Percentiles rank a stretch among this genome's conserved stretches.
Conservation (phyloP, 768 basidiomycete species). For the Multifurca ochricompacta region DNA sequence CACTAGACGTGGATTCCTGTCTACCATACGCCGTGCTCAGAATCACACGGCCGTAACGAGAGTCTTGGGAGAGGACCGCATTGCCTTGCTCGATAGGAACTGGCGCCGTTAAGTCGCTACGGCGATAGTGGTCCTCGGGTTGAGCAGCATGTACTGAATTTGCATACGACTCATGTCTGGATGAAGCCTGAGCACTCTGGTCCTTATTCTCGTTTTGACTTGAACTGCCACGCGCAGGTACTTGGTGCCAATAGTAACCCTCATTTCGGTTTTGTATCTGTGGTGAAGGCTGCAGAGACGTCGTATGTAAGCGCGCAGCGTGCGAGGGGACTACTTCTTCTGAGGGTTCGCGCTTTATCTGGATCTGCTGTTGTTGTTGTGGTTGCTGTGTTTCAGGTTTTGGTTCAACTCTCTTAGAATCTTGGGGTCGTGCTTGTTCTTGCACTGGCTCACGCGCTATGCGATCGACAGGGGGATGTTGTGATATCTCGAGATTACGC, state of each 20-base stretch:
- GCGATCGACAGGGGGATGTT: not conserved
- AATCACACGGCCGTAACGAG: not conserved
- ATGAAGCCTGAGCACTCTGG: not conserved
- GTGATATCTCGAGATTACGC: not conserved
- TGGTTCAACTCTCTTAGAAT: not conserved
- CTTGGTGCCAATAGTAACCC: not conserved
- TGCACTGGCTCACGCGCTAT: not conserved
- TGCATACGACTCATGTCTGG: not conserved
- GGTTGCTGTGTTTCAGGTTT: not conserved
- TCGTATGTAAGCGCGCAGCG: not conserved
- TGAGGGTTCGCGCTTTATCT: slow-evolving; percentile 11
- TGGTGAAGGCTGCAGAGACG: not conserved
- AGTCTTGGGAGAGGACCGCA: not conserved
- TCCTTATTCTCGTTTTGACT: slow-evolving; percentile 1
- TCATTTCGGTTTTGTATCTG: not conserved
- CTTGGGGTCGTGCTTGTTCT: not conserved
- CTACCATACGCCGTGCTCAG: not conserved
- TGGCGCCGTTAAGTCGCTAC: not conserved
- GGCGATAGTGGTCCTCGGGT: not conserved
- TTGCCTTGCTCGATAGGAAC: not conserved
- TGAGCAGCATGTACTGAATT: not conserved
- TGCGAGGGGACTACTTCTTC: not conserved
- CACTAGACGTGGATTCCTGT: slow-evolving; percentile 1
- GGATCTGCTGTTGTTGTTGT: not conserved
- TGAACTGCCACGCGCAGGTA: not conserved